Conservation (phyloP, 176 grass and related monocot genomes). For the Zoysia japonica region DNA sequence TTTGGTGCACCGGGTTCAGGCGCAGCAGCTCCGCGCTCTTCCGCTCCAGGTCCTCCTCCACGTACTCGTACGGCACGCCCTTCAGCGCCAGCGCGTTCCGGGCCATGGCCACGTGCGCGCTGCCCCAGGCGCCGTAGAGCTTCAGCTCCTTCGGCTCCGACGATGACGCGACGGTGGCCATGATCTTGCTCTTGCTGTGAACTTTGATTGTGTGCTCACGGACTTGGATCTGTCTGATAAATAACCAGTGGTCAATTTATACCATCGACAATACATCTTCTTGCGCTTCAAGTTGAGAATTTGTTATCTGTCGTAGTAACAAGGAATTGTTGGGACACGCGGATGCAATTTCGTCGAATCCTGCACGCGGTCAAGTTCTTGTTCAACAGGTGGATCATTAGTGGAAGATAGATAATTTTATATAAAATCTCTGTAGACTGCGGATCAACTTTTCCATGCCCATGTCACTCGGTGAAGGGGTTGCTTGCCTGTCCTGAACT, state of each 20-base stretch:
- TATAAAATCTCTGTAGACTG: background rate
- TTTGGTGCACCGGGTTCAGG: constrained; percentile 48
- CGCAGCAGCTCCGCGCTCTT: constrained; percentile 51
- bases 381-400: background rate
- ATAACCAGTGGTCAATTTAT: background rate
- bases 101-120: constrained; percentile 33
- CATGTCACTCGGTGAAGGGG: background rate
- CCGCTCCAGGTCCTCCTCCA: constrained; percentile 55
- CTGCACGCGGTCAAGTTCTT: background rate
- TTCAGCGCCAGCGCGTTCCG: constrained; percentile 51
- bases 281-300: constrained; percentile 25
- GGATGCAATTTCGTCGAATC: background rate
- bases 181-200: background rate
- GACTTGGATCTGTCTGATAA: background rate
- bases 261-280: background rate
- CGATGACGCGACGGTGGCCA: background rate
- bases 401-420: background rate
- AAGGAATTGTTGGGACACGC: background rate
- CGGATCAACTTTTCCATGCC: background rate
- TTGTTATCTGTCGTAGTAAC: background rate
- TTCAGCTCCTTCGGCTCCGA: constrained; percentile 24
- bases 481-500: background rate
- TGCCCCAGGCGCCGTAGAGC: constrained; percentile 39
- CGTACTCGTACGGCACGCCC: constrained; percentile 53
- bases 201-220: background rate